These are phyloP conservation scores for Trichoderma polysporum DNA, from an alignment of 2,329 filamentous ascomycete species.

Conservation along the genomic window DNA sequence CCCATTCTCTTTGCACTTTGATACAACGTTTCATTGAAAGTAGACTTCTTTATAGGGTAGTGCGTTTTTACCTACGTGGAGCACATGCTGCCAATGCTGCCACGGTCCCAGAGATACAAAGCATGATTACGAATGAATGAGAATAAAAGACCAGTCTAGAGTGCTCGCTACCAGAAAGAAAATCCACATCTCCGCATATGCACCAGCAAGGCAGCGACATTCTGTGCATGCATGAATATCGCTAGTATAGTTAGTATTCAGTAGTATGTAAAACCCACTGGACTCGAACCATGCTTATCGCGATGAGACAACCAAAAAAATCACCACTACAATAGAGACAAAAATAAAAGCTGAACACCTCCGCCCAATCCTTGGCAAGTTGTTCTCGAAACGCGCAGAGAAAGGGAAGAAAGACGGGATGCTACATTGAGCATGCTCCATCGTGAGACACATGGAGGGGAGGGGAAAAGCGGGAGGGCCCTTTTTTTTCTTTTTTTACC, in stretches of 20 bases:
- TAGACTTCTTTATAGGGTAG: background rate
- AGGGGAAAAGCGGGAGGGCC: background rate
- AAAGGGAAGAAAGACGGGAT: background rate
- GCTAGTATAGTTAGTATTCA: background rate
- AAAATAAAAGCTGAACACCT: background rate
- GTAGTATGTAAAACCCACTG: background rate
- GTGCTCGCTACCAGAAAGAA: background rate
- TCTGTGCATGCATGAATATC: slow-evolving; percentile 2
- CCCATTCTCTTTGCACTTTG: background rate
- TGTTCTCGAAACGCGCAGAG: background rate
- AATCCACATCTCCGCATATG: slow-evolving; percentile 3
- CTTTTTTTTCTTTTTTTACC: background rate
- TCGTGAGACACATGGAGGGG: background rate
- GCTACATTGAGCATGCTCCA: background rate
- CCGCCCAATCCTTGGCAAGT: background rate
- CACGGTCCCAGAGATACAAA: background rate
- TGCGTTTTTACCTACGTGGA: background rate
- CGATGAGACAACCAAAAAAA: background rate
- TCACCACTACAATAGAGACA: background rate
- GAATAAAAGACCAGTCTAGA: background rate
- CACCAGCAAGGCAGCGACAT: slow-evolving; percentile 7
- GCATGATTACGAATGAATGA: background rate
- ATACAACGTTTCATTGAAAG: too few relatives aligned
- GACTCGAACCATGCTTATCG: slow-evolving; percentile 3
- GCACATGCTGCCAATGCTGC: too few relatives aligned